Base-by-base conservation (phyloP, 2,329 filamentous ascomycete species). In the Hypoxylon rubiginosum region DNA sequence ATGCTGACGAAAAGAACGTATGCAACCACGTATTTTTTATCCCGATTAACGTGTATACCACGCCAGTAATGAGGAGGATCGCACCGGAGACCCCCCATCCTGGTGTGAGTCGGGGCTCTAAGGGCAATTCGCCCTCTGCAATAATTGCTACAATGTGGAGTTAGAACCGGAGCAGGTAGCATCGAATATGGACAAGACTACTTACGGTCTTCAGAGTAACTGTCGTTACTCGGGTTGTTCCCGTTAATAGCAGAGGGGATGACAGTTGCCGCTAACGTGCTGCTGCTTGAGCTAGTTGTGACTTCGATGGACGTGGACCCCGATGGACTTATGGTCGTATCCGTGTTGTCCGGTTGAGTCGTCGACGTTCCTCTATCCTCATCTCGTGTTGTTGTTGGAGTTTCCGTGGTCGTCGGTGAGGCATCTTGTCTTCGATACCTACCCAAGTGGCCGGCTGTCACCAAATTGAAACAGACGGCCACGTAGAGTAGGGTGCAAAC, bases 11-110 rank as follows among this genome's bases (percentile, higher is more conserved):
- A 62, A 97, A 86, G 77, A 92, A 97, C 15, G 92, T 90, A 75
- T 96, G 91, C 11, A 95, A 85, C 87, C 87, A 90, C 77, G 86
- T 85, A 74, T 93, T 93, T 79, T 93, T 95, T 74, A 97, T 93
- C 1, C 94, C 94, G 70, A 97, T 86, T 19, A 97, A 79, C 7
- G 88, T 85, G 75, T 96, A 91, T 6, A 87, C 82, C 8, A 85
- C 74, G n/a, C 95, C 95, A 8, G 90, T 87, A 3, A 89, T 76
- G 46, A 98, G 84, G 64, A 98, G 83, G 53, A 97, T 82, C 19
- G 90, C 87, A 24, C 94, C 95, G 34, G 90, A 90, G 52, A 97
- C 87, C 2, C 89, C 92, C 79, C 93, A 90, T 43, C 90, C 93
- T 2, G 95, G 94, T 1, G 93, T 97, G 51, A 98, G 84, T 59